phyloP scores from a whole-genome alignment of 768 basidiomycete genomes.

The Mycena filopes region DNA sequence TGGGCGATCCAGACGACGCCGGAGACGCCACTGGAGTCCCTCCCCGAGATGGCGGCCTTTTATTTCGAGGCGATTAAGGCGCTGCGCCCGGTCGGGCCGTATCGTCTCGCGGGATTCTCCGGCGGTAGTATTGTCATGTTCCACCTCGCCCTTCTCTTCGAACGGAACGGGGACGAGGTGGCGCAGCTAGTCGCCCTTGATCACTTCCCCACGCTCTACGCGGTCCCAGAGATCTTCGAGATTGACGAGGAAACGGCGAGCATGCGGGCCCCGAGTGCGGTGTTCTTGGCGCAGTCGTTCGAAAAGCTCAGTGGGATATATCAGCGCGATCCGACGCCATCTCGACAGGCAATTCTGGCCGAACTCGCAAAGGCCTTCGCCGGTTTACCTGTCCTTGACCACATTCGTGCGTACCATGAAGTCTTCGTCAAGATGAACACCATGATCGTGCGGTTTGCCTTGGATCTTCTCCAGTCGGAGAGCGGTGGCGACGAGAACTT shows the following conservation, averaged over 20 bases:
- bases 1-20: constrained; percentile 33
- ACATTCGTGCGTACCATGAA: background rate
- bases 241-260: background rate
- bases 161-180: constrained; percentile 6
- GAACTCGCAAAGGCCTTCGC: background rate
- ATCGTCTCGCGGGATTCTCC: constrained; percentile 32
- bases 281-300: background rate
- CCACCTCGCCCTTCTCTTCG: constrained; percentile 2
- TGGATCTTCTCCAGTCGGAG: background rate
- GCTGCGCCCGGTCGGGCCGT: constrained; percentile 32
- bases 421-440: background rate
- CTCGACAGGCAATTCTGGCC: background rate
- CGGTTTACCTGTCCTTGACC: background rate
- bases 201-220: constrained; percentile 13
- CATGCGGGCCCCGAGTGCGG: background rate
- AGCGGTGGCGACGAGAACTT: background rate
- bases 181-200: constrained; percentile 13
- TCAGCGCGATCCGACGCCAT: background rate
- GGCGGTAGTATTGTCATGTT: background rate
- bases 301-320: background rate
- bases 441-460: background rate
- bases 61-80: constrained; percentile 35
- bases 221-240: background rate
- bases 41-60: constrained; percentile 25
- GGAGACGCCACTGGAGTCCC: constrained; percentile 30